Evolutionary conservation across 2,329 filamentous ascomycete genomes (phyloP), one percentile per base, ranked within the genome.

Genomic region (Trichophyton simii): DNA sequence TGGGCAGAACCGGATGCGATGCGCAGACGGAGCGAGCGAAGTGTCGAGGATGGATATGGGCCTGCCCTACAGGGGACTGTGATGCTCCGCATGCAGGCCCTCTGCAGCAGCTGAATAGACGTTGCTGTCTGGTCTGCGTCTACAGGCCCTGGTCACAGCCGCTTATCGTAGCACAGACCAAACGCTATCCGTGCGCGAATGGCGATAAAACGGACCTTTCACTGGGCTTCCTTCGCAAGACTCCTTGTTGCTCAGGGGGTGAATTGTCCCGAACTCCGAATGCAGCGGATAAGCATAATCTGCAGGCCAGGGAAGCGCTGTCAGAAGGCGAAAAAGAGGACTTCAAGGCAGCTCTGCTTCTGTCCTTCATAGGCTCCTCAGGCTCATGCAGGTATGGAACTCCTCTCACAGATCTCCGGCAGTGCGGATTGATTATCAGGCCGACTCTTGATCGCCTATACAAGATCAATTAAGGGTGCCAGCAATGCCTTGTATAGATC

Each of bases 221-320:
- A 52, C 22, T 38, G 34, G 34, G 34, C 34, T 36, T 36, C 8
- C 34, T 36, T 36, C 8, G 34, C 34, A 36, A 11, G 11, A 36
- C 20, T 25, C 20, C 22, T 20, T 22, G 20, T 7, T 18, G 22
- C 4, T 9, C 46, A 15, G 11, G 20, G 50, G 28, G 1, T 36
- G 52, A 34, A 36, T 55, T 55, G 52, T 9, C 28, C 52, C 52
- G 52, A 55, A 20, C 15, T 55, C 52, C 52, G 52, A 54, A 55
- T 36, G 31, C 15, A 31, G n/a, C 11, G n/a, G 22, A 28, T 52
- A 52, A 52, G 46, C 46, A 52, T 52, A 52, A 28, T 2, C 46
- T 52, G 46, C 20, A 25, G 20, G 20, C 18, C 15, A n/a, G 15
- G 6, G 46, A 55, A n/a, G 34, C 2, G 20, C 3, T 11, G 9